Conservation (phyloP, 148 eudicot genomes). For the Chenopodium suecicum region DNA sequence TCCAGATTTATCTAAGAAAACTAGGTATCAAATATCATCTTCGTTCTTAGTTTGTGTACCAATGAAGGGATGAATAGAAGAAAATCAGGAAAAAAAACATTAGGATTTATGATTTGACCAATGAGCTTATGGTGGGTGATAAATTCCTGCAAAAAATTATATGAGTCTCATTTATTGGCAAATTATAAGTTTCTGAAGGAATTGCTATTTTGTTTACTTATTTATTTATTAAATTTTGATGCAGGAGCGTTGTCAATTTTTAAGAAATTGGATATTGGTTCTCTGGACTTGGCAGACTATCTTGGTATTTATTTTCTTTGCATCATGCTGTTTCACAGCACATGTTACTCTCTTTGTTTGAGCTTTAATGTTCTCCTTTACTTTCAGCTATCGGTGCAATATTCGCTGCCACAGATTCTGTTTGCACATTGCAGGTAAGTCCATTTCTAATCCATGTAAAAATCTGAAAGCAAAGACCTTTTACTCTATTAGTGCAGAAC, state of each 20-base stretch:
- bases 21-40: too few species aligned
- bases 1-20: too few species aligned
- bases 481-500: not conserved
- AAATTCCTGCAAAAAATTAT: not conserved
- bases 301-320: conserved; percentile 46
- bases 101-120: not conserved
- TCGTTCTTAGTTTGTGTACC: too few species aligned
- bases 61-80: not conserved
- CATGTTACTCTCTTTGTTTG: not conserved
- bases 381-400: conserved; percentile 78
- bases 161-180: not conserved
- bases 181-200: not conserved
- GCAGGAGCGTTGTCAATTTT: conserved; percentile 55
- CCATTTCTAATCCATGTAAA: conserved; percentile 8
- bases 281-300: conserved; percentile 57
- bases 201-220: not conserved
- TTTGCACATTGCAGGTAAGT: conserved; percentile 78
- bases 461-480: conserved; percentile 10
- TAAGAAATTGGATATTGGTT: conserved; percentile 47
- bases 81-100: not conserved
- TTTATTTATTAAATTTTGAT: conserved; percentile 15
- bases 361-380: conserved; percentile 21
- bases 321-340: not conserved
- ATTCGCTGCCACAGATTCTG: conserved; percentile 87
- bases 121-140: not conserved